Evolutionary conservation across 1,139 yeast species (phyloP), one percentile per base, ranked within the genome.

Genomic region (Saccharomyces hybrid): DNA sequence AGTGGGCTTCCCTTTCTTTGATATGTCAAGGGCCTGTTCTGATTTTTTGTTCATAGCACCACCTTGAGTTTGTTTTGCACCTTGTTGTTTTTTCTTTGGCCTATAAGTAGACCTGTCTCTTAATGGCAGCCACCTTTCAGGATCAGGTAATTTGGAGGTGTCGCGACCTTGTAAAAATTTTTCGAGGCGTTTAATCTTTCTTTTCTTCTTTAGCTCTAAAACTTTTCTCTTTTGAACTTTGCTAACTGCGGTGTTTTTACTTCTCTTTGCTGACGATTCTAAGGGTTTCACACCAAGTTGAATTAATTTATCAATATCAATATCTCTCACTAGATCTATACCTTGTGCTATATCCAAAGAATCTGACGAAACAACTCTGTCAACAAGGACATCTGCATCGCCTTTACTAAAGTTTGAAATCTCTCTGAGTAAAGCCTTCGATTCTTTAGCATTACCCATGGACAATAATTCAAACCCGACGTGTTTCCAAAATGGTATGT

Each of bases 91-190:
- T 66, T 75, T 75, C 64, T 86, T 84, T 20, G 95, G 89, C 69
- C 82, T 88, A 73, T 87, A 90, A 62, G 84, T 83, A 5, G 90
- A 81, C 70, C 98, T 81, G 67, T 90, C 93, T 65, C 83, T 85
- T 78, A 87, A 66, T 31, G 97, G 96, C 53, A 90, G 72, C 98
- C 98, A 91, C 73, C 97, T 83, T 69, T 91, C 97, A 8, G 79
- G 79, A 62, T 84, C 85, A 1, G 80, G 74, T 20, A 64, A 61
- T 53, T 67, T 71, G 5, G 65, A 59, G 5, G 49, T 64, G 54
- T 78, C 82, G 51, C 66, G 76, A 49, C 65, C 64, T 55, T 74
- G 73, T 41, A 83, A 77, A 46, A 75, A 70, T 60, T 71, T 75
- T 65, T 70, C 72, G 50, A 68, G 64, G 60, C 71, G 73, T 49